Base-by-base conservation (phyloP, 108 stramenopile species). In the Stephanodiscus minutulus region DNA sequence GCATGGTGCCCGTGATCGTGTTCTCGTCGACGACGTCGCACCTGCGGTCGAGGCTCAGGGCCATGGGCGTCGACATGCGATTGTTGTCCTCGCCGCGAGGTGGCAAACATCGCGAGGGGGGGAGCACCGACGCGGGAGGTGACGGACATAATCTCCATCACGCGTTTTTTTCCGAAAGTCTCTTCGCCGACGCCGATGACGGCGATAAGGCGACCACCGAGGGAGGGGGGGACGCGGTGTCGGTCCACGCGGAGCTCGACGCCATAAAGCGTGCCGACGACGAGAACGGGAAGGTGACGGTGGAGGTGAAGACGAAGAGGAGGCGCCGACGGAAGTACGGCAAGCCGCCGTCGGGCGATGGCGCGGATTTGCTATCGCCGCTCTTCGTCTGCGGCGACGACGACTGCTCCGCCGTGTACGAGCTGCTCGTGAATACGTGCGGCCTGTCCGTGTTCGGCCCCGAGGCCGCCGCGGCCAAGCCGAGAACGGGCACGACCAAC, bases 321-420 rank as follows among this genome's bases (percentile, higher is more conserved):
- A 20, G 56, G 9, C 33, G 46, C 3, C 52, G 27, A 24, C 22
- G 27, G 4, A 58, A 58, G 13, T 18, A 33, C 15, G 29, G 29
- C 27, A 35, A 46, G 22, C 28, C 20, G 15, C 44, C 37, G 39
- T 36, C 36, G 49, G 55, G 47, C 1, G 64, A 11, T 29, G 49
- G 49, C n/a, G 28, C 59, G 18, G 58, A 41, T 17, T 28, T 31
- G 25, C 31, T 60, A 20, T 66, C 62, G 43, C 65, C 87, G 50
- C 48, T 87, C 41, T 74, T 64, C 43, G 58, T 88, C 52, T 62
- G 48, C 11, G 90, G 90, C 25, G 73, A 72, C 25, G 87, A 87
- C 31, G 82, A 87, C 61, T 88, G 88, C 56, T 63, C 68, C 22
- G 47, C 68, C n/a, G 81, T 89, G 21, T 86, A 72, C 54, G 86